Evolutionary conservation across 495 filamentous ascomycete species (phyloP), one percentile per base, ranked within the genome.

Genomic region (Trichoderma erinaceum): DNA sequence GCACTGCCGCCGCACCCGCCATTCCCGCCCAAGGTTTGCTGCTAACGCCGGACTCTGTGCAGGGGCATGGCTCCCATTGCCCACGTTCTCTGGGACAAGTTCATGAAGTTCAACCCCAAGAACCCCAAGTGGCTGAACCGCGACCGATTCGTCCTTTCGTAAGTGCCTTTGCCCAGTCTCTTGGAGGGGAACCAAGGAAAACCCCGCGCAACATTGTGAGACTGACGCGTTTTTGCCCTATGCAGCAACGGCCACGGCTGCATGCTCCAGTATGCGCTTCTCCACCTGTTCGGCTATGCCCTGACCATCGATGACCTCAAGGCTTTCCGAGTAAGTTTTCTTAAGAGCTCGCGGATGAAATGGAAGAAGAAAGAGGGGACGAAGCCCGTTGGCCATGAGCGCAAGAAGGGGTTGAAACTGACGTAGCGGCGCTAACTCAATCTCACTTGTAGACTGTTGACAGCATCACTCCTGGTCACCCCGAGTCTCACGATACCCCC

Each of bases 41-140:
- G 43, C 41, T 48, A 16, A 64, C 76, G 78, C 50, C 75, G 35
- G 73, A 72, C 16, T 41, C 7, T 50, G 23, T 63, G 3, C 52
- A 83, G 81, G 93, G 93, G 93, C 82, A 92, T 99, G 95, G 95
- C 95, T 75, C 95, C 96, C 63, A 88, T 93, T 74, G 88, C 95
- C 79, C 95, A 99, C 86, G 90, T 99, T 75, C 90, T 99, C 72
- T 99, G 92, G 84, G 96, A 96, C 86, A 94, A 92, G 80, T 93
- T 97, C 86, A 93, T 99, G 95, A 95, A 80, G 75, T 99, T 97
- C 86, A 99, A 99, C 89, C 95, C 95, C 70, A 93, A 97, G 87
- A 97, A 96, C 86, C 92, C 96, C 67, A 85, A 93, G 69, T 99
- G 93, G 93, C 75, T 90, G 72, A 98, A 98, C 86, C 89, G 95